Percentiles rank a stretch among this genome's conserved stretches.
phyloP scores from a whole-genome alignment of 2,329 filamentous ascomycete species.

The Sclerotinia trifoliorum region DNA sequence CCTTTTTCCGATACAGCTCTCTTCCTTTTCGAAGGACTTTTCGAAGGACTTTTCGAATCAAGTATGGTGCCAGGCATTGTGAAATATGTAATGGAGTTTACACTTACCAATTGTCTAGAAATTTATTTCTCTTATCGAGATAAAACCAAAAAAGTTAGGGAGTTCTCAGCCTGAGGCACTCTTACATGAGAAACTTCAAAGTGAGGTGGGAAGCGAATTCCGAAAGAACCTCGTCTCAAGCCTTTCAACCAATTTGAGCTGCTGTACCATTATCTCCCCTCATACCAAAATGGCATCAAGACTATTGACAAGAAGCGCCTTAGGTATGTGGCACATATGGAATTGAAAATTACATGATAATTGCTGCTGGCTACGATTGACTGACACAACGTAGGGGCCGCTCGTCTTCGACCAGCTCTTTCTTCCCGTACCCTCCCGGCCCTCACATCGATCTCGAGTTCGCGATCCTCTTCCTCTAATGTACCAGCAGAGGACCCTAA shows the following conservation, averaged over 20 bases:
- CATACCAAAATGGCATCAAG: conserved; percentile 91
- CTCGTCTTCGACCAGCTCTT: conserved; percentile 82
- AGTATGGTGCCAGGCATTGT: conserved; percentile 35
- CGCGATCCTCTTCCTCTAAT: conserved; percentile 70
- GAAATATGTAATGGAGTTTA: conserved; percentile 9
- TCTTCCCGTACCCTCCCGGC: conserved; percentile 73
- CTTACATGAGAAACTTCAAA: conserved; percentile 15
- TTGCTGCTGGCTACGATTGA: conserved; percentile 31
- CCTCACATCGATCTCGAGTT: conserved; percentile 63
- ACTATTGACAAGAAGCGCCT: conserved; percentile 82
- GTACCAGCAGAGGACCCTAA: conserved; percentile 86
- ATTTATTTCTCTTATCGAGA: conserved; percentile 22
- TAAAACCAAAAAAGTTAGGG: conserved; percentile 20
- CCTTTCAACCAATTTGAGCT: conserved; percentile 34
- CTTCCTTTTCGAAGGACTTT: conserved; percentile 48
- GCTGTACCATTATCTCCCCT: conserved; percentile 52
- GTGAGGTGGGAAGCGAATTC: conserved; percentile 30
- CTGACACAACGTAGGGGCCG: conserved; percentile 62
- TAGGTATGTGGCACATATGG: conserved; percentile 67
- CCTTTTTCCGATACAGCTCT: conserved; percentile 50
- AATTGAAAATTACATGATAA: conserved; percentile 23
- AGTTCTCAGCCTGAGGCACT: neutral
- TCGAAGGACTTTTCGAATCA: conserved; percentile 28
- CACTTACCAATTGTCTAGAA: neutral
- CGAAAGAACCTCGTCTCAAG: conserved; percentile 32